Conservation (phyloP, 345 rosid genomes). For the Boechera stricta region DNA sequence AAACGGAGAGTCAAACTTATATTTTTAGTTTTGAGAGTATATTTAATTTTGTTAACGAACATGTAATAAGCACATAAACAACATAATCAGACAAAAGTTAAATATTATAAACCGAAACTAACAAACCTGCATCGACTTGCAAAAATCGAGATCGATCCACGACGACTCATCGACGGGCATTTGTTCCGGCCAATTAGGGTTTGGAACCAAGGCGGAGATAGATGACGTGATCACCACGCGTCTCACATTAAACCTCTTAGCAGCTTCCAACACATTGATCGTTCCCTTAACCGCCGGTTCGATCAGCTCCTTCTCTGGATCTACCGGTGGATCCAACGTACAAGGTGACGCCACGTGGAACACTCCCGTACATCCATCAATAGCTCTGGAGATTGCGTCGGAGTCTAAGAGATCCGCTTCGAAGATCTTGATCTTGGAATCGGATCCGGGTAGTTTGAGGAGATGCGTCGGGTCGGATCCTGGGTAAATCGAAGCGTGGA, state of each 20-base stretch:
- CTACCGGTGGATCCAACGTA: constrained; percentile 63
- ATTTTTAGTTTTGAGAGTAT: no score
- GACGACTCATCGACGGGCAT: constrained; percentile 68
- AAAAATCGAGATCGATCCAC: constrained; percentile 82
- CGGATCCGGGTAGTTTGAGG: constrained; percentile 51
- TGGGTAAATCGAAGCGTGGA: constrained; percentile 69
- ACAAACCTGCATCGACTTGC: constrained; percentile 63
- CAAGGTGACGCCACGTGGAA: constrained; percentile 96
- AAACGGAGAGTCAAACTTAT: no score
- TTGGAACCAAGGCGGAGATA: constrained; percentile 78
- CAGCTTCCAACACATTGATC: constrained; percentile 68
- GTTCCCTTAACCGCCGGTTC: constrained; percentile 88
- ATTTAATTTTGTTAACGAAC: no score
- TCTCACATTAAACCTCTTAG: constrained; percentile 55
- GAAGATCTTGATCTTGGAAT: constrained; percentile 49
- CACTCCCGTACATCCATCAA: constrained; percentile 74
- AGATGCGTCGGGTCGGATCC: constrained; percentile 65
- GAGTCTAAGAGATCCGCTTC: constrained; percentile 71
- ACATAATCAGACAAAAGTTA: no score
- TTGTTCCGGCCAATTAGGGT: constrained; percentile 63
- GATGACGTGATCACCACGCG: constrained; percentile 87
- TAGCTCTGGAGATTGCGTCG: constrained; percentile 58
- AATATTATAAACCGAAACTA: neutral
- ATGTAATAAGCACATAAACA: no score
- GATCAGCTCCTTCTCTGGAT: constrained; percentile 69